Evolutionary conservation across 139 green algal genomes (phyloP).

Genomic region (Nannochloris sp.): DNA sequence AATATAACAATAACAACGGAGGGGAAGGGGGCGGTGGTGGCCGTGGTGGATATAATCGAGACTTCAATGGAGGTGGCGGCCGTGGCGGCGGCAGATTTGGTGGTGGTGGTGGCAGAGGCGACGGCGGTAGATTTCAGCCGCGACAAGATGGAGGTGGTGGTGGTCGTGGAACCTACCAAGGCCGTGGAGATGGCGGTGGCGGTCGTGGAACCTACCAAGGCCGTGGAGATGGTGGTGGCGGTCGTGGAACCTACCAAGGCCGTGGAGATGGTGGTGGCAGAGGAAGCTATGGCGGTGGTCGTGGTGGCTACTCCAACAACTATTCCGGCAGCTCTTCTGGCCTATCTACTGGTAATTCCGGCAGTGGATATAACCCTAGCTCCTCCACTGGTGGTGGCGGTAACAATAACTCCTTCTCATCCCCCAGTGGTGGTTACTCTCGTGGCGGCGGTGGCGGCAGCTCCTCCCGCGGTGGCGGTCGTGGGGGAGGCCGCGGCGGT

Average conservation of each 20-base stretch:
- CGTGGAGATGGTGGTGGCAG: too few species aligned
- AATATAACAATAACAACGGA: too few species aligned
- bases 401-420: not conserved
- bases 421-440: too few species aligned
- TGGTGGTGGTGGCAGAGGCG: not conserved
- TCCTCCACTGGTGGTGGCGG: not conserved
- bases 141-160: not conserved
- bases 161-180: not conserved
- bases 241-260: not conserved
- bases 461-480: not conserved
- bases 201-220: not conserved
- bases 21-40: too few species aligned
- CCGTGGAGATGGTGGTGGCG: not conserved
- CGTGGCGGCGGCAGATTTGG: not conserved
- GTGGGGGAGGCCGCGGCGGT: too few species aligned
- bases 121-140: not conserved
- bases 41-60: too few species aligned
- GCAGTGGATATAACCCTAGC: not conserved
- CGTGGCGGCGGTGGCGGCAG: not conserved
- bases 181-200: not conserved
- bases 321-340: not conserved
- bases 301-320: conserved; percentile 1
- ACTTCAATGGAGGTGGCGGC: not conserved
- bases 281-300: too few species aligned
- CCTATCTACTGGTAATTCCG: not conserved